phyloP scores from a whole-genome alignment of 140 eudicot genomes.

The Senecio squalidus region DNA sequence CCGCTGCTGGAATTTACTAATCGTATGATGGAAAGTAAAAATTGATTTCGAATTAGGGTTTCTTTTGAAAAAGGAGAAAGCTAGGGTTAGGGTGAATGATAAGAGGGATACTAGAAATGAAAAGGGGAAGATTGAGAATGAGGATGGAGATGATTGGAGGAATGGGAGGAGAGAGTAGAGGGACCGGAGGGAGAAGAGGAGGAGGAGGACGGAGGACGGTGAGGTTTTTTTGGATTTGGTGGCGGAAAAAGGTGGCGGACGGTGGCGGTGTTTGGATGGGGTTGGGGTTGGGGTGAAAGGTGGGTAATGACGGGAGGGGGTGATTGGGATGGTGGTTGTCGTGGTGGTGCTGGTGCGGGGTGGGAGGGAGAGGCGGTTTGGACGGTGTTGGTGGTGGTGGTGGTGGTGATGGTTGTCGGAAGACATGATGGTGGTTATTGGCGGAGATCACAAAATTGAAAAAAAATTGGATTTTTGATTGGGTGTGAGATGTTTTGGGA shows the following conservation, averaged over 20 bases:
- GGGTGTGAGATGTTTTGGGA: no score
- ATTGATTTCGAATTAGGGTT: conserved; percentile 17
- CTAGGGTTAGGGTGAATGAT: conserved; percentile 65
- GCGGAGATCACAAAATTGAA: background rate
- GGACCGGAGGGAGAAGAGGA: conserved; percentile 80
- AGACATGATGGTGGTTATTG: conserved; percentile 9
- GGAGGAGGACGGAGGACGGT: conserved; percentile 56
- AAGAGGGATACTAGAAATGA: conserved; percentile 73
- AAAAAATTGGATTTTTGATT: no score
- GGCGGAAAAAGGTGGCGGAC: conserved; percentile 30
- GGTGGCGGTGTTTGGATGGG: conserved; percentile 84
- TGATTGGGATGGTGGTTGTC: conserved; percentile 54
- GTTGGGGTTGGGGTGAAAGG: conserved; percentile 81
- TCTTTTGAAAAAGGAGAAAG: conserved; percentile 37
- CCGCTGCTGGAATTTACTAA: conserved; percentile 40
- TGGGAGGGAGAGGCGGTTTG: conserved; percentile 59
- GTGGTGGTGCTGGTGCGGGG: conserved; percentile 44
- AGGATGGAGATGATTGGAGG: conserved; percentile 71
- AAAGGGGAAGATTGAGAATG: conserved; percentile 73
- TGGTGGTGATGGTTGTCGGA: conserved; percentile 55
- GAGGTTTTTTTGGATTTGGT: conserved; percentile 35
- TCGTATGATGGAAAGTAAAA: conserved; percentile 33
- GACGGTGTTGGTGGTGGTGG: conserved; percentile 55
- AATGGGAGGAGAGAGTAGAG: conserved; percentile 89
- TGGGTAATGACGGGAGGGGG: conserved; percentile 37